These are phyloP conservation scores for Phytophthora vignae DNA, from an alignment of 352 stramenopile species.

Conservation along the genomic window DNA sequence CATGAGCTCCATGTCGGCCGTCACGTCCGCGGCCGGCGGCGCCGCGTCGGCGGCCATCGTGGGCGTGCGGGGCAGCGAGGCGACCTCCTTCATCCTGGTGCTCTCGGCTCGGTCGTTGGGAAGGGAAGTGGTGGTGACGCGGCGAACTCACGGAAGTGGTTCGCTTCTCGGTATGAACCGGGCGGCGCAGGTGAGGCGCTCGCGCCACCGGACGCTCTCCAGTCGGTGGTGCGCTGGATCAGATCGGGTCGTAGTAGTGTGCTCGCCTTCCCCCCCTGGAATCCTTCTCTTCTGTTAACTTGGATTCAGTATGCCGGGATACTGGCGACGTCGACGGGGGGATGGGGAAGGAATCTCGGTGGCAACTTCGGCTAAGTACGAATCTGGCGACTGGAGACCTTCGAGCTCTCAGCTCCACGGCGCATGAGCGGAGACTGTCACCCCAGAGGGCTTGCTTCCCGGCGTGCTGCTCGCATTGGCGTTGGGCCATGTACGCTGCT, in stretches of 20 bases:
- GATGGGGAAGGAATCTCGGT: not conserved
- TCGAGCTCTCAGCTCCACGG: not conserved
- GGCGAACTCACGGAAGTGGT: conserved; percentile 35
- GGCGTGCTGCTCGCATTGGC: not conserved
- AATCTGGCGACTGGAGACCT: too few species aligned
- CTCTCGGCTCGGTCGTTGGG: not conserved
- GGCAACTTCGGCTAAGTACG: not conserved
- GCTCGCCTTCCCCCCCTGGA: not conserved
- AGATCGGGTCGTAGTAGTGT: not conserved
- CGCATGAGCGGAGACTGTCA: too few species aligned
- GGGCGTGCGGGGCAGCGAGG: conserved; percentile 33
- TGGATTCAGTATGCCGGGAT: conserved; percentile 17
- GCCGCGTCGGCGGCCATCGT: conserved; percentile 28
- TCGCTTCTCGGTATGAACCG: conserved; percentile 30
- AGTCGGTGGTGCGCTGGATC: conserved; percentile 3
- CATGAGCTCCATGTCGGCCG: conserved; percentile 75
- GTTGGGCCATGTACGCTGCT: not conserved
- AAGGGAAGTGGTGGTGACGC: conserved; percentile 38
- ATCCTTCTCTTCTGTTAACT: conserved; percentile 5
- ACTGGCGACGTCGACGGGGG: conserved; percentile 17
- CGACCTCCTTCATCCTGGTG: conserved; percentile 34
- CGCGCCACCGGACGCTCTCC: conserved; percentile 5
- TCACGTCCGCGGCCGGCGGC: conserved; percentile 36
- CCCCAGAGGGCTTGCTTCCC: too few species aligned
- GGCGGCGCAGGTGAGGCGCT: conserved; percentile 5